phyloP scores from a whole-genome alignment of 1,139 yeast species.

The Candida neerlandica region DNA sequence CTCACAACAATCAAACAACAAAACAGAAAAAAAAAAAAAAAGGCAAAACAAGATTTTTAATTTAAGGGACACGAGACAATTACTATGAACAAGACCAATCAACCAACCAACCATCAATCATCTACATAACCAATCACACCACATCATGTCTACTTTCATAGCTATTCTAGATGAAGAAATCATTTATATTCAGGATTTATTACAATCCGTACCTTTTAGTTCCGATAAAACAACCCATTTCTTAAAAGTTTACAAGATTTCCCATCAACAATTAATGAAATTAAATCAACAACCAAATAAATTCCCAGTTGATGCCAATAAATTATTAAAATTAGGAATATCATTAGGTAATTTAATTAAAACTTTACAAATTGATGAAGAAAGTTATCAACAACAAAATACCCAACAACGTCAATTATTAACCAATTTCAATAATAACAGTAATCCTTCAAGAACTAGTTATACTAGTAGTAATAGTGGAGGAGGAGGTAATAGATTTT shows the following conservation, averaged over 20 bases:
- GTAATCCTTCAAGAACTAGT: background rate
- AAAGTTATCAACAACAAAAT: slow-evolving; percentile 21
- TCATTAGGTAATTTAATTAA: slow-evolving; percentile 47
- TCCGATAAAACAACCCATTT: slow-evolving; percentile 21
- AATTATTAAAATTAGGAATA: slow-evolving; percentile 45
- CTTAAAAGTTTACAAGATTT: slow-evolving; percentile 38
- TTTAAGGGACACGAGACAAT: too few species aligned
- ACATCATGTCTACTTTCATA: slow-evolving; percentile 16
- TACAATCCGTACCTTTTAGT: slow-evolving; percentile 40
- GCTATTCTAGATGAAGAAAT: slow-evolving; percentile 30
- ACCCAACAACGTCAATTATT: slow-evolving; percentile 15
- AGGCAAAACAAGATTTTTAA: too few species aligned
- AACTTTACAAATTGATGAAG: slow-evolving; percentile 41
- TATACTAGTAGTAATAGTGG: too few species aligned
- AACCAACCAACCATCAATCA: too few species aligned
- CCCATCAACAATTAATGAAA: slow-evolving; percentile 28
- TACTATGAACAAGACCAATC: background rate
- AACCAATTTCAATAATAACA: slow-evolving; percentile 8
- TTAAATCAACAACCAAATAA: slow-evolving; percentile 24
- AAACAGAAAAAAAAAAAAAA: background rate
- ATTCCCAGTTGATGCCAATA: slow-evolving; percentile 41
- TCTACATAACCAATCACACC: background rate
- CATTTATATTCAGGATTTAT: slow-evolving; percentile 28
- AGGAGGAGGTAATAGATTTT: slow-evolving; percentile 1
- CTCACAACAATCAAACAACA: background rate